Evolutionary conservation across 768 basidiomycete species (phyloP), one percentile per base, ranked within the genome.

Genomic region (Hemileccinum rubropunctum): DNA sequence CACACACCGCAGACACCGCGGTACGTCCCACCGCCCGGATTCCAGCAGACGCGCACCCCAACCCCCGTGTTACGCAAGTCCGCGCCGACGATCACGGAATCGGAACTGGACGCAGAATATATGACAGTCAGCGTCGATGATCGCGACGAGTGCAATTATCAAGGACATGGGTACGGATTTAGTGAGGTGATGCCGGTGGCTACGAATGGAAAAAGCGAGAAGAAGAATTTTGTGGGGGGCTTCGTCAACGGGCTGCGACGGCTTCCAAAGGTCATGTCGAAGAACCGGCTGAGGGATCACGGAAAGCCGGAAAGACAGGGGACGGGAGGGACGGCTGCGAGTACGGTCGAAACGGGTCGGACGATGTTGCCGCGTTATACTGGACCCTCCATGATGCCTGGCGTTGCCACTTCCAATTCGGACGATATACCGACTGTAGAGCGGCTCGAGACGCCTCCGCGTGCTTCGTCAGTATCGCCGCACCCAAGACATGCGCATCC

Each of bases 251-350:
- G 67, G 23, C 48, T 68, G 28, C 58, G 68, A 35, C 56, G 67
- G 18, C 53, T 68, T 35, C 66, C 66, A 12, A 68, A 68, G 38
- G 66, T 69, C 46, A 68, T 68, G 59, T 68, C 66, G 33, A 68
- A 59, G 56, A 44, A 51, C 5, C 61, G 66, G 38, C 27, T 68
- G 37, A 59, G 56, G 45, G 66, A 67, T 13, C 47, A 62, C 38
- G 43, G 48, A 28, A 65, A 61, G 35, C 50, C 54, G 18, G 58
- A 54, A 18, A 62, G 61, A 46, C 65, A 58, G n/a, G 58, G 50
- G 5, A 42, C 17, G 10, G 47, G 47, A 5, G 36, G 28, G 4
- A 51, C 42, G 0, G 38, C 14, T 20, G 18, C 32, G 15, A 40
- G 49, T n/a, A 44, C 50, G 36, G n/a, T 43, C 28, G 57, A 59